phyloP scores from a whole-genome alignment of 1,284 basidiomycete genomes.

The Ustilago cynodontis region DNA sequence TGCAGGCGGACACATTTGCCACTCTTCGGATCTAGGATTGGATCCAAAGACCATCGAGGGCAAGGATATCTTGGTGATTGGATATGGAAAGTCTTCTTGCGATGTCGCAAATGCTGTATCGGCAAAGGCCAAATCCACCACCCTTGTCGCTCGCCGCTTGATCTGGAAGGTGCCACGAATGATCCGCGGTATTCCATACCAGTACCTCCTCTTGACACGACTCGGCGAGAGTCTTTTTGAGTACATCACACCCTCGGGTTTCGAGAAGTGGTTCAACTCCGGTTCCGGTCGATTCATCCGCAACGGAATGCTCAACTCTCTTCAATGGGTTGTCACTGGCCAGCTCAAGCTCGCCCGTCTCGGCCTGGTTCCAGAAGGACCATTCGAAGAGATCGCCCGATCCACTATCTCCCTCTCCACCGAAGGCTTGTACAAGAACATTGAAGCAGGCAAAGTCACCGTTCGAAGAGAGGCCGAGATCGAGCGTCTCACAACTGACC shows the following conservation, averaged over 20 bases:
- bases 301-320: constrained; percentile 51
- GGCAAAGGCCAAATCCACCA: constrained; percentile 35
- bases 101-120: constrained; percentile 59
- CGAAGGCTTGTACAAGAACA: constrained; percentile 58
- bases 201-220: constrained; percentile 57
- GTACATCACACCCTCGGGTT: constrained; percentile 52
- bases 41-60: constrained; percentile 32
- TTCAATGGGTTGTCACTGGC: constrained; percentile 47
- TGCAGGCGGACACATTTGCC: constrained; percentile 52
- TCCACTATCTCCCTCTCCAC: constrained; percentile 59
- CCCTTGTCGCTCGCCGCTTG: constrained; percentile 56
- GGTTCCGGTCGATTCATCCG: constrained; percentile 44
- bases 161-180: constrained; percentile 63
- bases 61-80: constrained; percentile 57
- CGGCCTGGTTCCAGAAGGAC: constrained; percentile 48
- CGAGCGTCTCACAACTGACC: constrained; percentile 15
- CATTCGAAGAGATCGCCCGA: constrained; percentile 59
- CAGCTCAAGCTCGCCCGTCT: constrained; percentile 51
- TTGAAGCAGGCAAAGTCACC: constrained; percentile 26
- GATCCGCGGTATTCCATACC: constrained; percentile 56
- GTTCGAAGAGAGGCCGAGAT: constrained; percentile 46
- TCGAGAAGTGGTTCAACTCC: constrained; percentile 48
- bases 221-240: constrained; percentile 59
- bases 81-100: constrained; percentile 63
- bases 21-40: constrained; percentile 48